Evolutionary conservation across 2,329 filamentous ascomycete species (phyloP).

Genomic region (Parasarocladium wereldwijsianum): DNA sequence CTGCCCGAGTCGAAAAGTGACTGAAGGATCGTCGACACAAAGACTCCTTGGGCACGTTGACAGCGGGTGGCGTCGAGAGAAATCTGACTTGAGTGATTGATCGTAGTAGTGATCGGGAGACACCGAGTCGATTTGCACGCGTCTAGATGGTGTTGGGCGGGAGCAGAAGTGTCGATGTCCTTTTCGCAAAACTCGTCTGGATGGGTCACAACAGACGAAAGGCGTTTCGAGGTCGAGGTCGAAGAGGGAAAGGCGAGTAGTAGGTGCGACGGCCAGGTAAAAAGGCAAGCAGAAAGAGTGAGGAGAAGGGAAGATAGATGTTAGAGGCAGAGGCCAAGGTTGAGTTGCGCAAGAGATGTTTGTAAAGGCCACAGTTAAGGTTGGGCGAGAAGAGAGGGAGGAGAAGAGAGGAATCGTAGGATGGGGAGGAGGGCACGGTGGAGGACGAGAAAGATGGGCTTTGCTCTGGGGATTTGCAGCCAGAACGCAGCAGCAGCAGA

Average conservation of each 20-base stretch:
- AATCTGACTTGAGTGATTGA: conserved; percentile 5
- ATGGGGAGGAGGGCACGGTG: conserved; percentile 14
- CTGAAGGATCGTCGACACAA: conserved; percentile 5
- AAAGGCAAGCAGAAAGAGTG: conserved; percentile 9
- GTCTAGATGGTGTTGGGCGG: conserved; percentile 10
- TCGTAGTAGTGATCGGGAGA: conserved; percentile 7
- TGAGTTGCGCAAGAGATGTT: conserved; percentile 1
- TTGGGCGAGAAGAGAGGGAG: conserved; percentile 4
- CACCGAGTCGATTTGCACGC: conserved; percentile 7
- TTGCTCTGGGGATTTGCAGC: conserved; percentile 3
- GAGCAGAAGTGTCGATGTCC: conserved; percentile 11
- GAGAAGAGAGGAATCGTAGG: conserved; percentile 13
- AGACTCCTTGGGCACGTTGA: conserved; percentile 1
- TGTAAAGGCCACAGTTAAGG: conserved; percentile 1
- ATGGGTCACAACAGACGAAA: conserved; percentile 13
- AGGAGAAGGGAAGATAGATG: conserved; percentile 5
- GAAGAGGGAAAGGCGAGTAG: conserved; percentile 12
- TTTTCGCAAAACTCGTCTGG: conserved; percentile 17
- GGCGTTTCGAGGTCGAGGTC: conserved; percentile 6
- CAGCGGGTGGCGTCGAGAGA: conserved; percentile 3
- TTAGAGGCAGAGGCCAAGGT: not conserved
- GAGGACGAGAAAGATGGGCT: conserved; percentile 18
- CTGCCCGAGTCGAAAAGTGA: not conserved
- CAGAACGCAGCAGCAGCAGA: conserved; percentile 19
- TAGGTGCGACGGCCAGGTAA: conserved; percentile 11